Evolutionary conservation across 2,329 filamentous ascomycete genomes (phyloP), one percentile per base, ranked within the genome.

Genomic region (Ilyonectria sp.): DNA sequence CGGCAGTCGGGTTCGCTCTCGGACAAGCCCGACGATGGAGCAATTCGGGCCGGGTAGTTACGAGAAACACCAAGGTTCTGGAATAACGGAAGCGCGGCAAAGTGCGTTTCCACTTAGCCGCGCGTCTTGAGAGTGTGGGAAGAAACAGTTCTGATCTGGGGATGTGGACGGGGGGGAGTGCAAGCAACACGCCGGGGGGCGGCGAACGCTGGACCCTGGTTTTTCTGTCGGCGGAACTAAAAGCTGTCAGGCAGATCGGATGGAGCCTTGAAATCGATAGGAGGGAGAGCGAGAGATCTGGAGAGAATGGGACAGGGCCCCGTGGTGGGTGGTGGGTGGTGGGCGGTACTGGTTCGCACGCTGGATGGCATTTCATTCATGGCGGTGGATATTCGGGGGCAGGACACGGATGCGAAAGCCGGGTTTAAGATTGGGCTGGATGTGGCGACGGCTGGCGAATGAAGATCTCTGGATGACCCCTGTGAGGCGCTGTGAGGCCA

Each of bases 81-180:
- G 49, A 60, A 53, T 46, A 35, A 37, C 19, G 43, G 57, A 43
- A 65, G 44, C 50, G 57, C 43, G 63, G 43, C 37, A 65, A 60
- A 52, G 10, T 44, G 31, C 11, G 31, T 56, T 56, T 33, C 44
- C 37, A 29, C 37, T 46, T 60, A 54, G 54, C 35, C 57, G 63
- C 63, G 63, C 57, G 50, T 46, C 10, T 19, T 35, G 19, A 54
- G 35, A 57, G 54, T 26, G 26, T 37, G 46, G 47, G 26, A 40
- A 44, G 19, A 49, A 31, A 26, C 21, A 31, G 26, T 55, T 5
- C 21, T 23, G 19, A 26, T 26, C 23, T 44, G 37, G 63, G 46
- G 57, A 60, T 31, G 63, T 57, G 53, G 58, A 57, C 56, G 29
- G 47, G 60, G 44, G 63, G 57, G 50, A 66, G 63, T 60, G 58